A percentile compares a stretch with the other conserved stretches of the same genome.
Evolutionary conservation across 495 filamentous ascomycete genomes (phyloP).

Genomic region (Clohesyomyces aquaticus): DNA sequence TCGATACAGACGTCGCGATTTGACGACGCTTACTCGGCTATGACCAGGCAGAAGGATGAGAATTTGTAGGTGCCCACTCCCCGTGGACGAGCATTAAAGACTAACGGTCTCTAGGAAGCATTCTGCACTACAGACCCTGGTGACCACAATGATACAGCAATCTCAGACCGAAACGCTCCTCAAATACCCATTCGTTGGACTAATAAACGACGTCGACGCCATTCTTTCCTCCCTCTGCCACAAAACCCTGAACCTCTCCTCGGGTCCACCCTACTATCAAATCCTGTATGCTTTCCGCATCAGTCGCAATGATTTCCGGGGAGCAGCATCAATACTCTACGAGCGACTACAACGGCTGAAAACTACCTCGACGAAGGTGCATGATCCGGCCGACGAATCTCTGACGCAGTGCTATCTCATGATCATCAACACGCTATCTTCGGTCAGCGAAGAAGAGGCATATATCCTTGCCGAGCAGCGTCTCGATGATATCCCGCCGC

Average conservation of each 20-base stretch:
- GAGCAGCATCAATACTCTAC: slow-evolving; percentile 77
- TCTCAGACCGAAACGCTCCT: slow-evolving; percentile 60
- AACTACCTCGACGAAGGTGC: slow-evolving; percentile 57
- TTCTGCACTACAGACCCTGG: slow-evolving; percentile 64
- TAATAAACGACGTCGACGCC: slow-evolving; percentile 77
- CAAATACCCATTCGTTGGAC: slow-evolving; percentile 72
- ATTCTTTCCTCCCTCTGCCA: slow-evolving; percentile 68
- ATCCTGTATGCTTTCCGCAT: slow-evolving; percentile 90
- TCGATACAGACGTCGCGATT: slow-evolving; percentile 75
- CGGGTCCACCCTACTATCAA: slow-evolving; percentile 70
- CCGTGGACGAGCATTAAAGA: not conserved
- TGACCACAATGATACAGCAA: slow-evolving; percentile 71
- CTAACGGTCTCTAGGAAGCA: slow-evolving; percentile 51
- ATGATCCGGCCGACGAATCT: slow-evolving; percentile 57
- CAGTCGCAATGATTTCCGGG: slow-evolving; percentile 80
- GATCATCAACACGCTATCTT: slow-evolving; percentile 85
- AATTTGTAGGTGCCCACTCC: slow-evolving; percentile 53
- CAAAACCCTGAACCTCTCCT: slow-evolving; percentile 59
- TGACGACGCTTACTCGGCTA: slow-evolving; percentile 77
- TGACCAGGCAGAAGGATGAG: slow-evolving; percentile 69
- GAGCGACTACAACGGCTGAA: slow-evolving; percentile 68
- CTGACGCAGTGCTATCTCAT: slow-evolving; percentile 70
- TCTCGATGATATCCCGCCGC: slow-evolving; percentile 22
- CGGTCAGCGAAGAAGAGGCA: slow-evolving; percentile 78
- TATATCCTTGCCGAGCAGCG: slow-evolving; percentile 62